Conservation (phyloP, 2,329 filamentous ascomycete genomes). For the Aspergillus felis region DNA sequence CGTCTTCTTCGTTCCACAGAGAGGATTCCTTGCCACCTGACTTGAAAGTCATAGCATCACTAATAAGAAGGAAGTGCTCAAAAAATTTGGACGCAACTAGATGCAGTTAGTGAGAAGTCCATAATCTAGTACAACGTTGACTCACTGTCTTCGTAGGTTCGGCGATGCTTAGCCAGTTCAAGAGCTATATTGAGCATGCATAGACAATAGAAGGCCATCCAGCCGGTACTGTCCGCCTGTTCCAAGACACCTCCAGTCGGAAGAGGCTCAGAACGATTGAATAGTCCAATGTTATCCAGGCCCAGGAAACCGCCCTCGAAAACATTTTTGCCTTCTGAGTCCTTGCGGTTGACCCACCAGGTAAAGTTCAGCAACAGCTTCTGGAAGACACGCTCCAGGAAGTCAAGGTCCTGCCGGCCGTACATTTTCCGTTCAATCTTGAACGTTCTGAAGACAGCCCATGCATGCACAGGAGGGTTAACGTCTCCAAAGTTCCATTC, state of each 20-base stretch:
- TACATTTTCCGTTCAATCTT: slow-evolving; percentile 99
- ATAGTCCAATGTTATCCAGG: slow-evolving; percentile 93
- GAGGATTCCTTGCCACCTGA: slow-evolving; percentile 69
- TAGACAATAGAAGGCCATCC: slow-evolving; percentile 98
- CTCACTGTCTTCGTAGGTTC: slow-evolving; percentile 80
- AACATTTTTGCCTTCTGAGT: slow-evolving; percentile 89
- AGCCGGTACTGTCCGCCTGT: slow-evolving; percentile 95
- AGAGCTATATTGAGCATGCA: slow-evolving; percentile 96
- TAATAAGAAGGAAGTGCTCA: slow-evolving; percentile 97
- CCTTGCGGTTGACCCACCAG: slow-evolving; percentile 99
- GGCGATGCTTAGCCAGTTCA: slow-evolving; percentile 89
- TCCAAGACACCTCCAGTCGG: slow-evolving; percentile 91
- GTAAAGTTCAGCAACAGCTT: slow-evolving; percentile 95
- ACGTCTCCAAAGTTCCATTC: slow-evolving; percentile 99
- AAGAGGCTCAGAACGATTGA: slow-evolving; percentile 92
- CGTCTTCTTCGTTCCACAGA: slow-evolving; percentile 93
- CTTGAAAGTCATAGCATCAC: slow-evolving; percentile 92
- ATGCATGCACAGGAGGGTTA: slow-evolving; percentile 93
- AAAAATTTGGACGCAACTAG: slow-evolving; percentile 93
- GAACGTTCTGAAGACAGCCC: slow-evolving; percentile 93
- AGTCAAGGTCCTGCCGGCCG: slow-evolving; percentile 88
- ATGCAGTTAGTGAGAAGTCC: slow-evolving; percentile 3
- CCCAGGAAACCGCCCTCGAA: slow-evolving; percentile 96
- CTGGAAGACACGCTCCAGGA: slow-evolving; percentile 93
- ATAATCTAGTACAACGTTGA: background rate